These are phyloP conservation scores for Kodamaea suecica DNA, from an alignment of 1,139 yeast genomes.

Conservation along the genomic window DNA sequence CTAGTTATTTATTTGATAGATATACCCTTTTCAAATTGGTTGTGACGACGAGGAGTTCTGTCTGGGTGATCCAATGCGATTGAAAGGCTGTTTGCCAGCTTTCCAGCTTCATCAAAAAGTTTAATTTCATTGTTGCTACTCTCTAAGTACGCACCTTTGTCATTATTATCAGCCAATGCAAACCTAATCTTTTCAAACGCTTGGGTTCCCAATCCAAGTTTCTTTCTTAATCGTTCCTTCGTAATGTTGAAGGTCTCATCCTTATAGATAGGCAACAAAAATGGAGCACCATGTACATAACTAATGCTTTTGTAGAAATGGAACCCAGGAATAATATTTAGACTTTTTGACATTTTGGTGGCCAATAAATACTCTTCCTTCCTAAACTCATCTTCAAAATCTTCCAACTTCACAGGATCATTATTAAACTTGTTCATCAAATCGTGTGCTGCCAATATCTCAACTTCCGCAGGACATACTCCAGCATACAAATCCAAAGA, in stretches of 20 bases:
- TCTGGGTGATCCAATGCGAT: conserved; percentile 88
- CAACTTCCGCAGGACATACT: conserved; percentile 44
- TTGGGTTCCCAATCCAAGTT: conserved; percentile 70
- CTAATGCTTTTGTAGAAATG: conserved; percentile 75
- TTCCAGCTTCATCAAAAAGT: conserved; percentile 55
- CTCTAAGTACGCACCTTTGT: conserved; percentile 46
- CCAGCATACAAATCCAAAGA: conserved; percentile 42
- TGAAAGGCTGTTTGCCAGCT: conserved; percentile 32
- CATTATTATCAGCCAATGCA: conserved; percentile 49
- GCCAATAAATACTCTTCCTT: conserved; percentile 30
- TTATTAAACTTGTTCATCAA: conserved; percentile 31
- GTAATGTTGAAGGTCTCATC: conserved; percentile 66
- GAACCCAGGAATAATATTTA: conserved; percentile 48
- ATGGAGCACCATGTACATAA: conserved; percentile 85
- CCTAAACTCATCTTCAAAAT: conserved; percentile 23
- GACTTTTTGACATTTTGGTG: conserved; percentile 31
- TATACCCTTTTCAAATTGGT: conserved; percentile 58
- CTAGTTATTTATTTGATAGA: conserved; percentile 36
- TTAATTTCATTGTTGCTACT: conserved; percentile 50
- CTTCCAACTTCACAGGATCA: conserved; percentile 20
- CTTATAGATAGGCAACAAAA: conserved; percentile 65
- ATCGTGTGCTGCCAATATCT: conserved; percentile 37
- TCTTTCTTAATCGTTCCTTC: conserved; percentile 61
- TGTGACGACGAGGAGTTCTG: conserved; percentile 50
- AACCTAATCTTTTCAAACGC: conserved; percentile 75